Base-by-base conservation (phyloP, 306 rosid species). In the Cicer arietinum region DNA sequence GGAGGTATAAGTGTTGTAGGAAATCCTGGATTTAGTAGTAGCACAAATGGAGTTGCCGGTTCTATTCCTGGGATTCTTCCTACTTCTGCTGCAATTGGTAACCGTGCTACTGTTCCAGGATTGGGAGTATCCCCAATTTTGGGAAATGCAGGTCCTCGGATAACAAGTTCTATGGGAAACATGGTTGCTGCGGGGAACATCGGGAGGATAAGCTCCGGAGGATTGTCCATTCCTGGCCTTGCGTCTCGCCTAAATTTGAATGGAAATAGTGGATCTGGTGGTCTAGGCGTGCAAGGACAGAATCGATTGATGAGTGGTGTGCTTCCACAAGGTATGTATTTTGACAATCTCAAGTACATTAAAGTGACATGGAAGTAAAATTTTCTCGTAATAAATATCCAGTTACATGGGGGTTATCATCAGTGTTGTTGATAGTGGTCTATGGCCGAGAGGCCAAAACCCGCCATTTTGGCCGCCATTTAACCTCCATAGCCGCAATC, bases 21-120 rank as follows among this genome's bases (percentile, higher is more conserved):
- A 81, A 94, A 89, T 48, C 98, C 98, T 88, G 99, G 99, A 84
- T 95, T 89, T 90, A 90, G 87, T 88, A 92, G 88, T 88, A 87
- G 86, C 91, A 77, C 97, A 89, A 95, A 90, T 89, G 99, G 97
- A 81, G 94, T 95, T 86, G 96, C 93, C 39, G 93, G 97, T 85
- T 91, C 99, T 84, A 90, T 94, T 83, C 99, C 99, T 79, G 99
- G 99, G 85, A 92, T 92, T 92, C 91, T 95, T 83, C 90, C 99
- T 78, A 88, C 96, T 67, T 92, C 99, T 79, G 96, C 90, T 87
- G 92, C 95, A 82, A 87, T 92, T 85, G 95, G 98, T 89, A 95
- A 92, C 84, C 83, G 97, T 76, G 92, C 84, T 90, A 86, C 93
- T 84, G 96, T 95, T 86, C 95, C 96, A 86, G 98, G 98, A 79